These are phyloP conservation scores for Rubia yunnanensis DNA, from an alignment of 257 asterid genomes.

Conservation along the genomic window DNA sequence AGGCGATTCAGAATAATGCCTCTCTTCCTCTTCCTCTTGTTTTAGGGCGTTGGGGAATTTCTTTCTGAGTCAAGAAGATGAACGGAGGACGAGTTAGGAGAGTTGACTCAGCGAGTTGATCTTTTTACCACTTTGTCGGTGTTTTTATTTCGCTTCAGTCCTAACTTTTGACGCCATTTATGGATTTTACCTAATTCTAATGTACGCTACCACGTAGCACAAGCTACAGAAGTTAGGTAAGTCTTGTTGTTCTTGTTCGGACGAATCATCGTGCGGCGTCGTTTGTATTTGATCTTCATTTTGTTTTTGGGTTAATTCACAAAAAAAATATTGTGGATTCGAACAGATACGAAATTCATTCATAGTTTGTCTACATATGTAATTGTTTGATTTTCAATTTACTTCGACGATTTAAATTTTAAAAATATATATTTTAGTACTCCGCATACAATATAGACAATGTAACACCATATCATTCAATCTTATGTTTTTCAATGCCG, in stretches of 20 bases:
- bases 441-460: too few relatives aligned
- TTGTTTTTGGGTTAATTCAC: not conserved
- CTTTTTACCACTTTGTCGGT: not conserved
- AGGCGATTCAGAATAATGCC: not conserved
- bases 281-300: not conserved
- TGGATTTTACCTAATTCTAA: not conserved
- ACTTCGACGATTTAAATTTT: too few relatives aligned
- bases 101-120: slow-evolving; percentile 1
- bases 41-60: not conserved
- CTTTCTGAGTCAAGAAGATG: not conserved
- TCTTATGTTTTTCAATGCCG: too few relatives aligned
- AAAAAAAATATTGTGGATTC: too few relatives aligned
- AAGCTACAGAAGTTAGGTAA: not conserved
- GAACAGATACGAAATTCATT: too few relatives aligned
- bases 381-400: too few relatives aligned
- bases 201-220: not conserved
- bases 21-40: not conserved
- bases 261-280: not conserved
- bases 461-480: too few relatives aligned
- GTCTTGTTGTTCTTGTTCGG: not conserved
- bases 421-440: too few relatives aligned
- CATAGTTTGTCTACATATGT: too few relatives aligned
- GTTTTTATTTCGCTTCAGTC: not conserved
- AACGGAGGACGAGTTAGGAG: slow-evolving; percentile 11
- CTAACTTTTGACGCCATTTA: not conserved